Evolutionary conservation across 1,284 basidiomycete species (phyloP).

Genomic region (Apiotrichum domesticum): DNA sequence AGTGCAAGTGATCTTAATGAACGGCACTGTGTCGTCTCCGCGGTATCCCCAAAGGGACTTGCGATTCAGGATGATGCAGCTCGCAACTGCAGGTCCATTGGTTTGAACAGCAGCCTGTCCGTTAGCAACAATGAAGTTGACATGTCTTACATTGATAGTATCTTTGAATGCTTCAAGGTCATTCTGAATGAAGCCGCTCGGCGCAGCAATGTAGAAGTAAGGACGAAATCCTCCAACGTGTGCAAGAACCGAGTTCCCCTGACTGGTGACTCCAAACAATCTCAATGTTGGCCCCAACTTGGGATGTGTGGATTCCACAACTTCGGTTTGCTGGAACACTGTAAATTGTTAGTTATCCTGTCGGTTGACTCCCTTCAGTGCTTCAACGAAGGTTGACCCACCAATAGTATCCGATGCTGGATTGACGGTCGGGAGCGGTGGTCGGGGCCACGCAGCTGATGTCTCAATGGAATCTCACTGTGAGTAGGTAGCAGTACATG

Average conservation of each 20-base stretch:
- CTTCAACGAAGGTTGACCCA: constrained; percentile 29
- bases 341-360: background rate
- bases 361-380: background rate
- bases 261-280: constrained; percentile 83
- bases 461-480: constrained; percentile 40
- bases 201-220: constrained; percentile 83
- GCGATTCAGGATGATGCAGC: constrained; percentile 60
- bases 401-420: constrained; percentile 60
- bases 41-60: constrained; percentile 78
- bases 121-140: background rate
- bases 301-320: constrained; percentile 64
- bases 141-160: constrained; percentile 66
- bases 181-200: constrained; percentile 66
- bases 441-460: constrained; percentile 69
- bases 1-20: constrained; percentile 71
- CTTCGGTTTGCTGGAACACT: constrained; percentile 87
- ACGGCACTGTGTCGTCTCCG: constrained; percentile 69
- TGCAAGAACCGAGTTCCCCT: constrained; percentile 79
- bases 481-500: background rate
- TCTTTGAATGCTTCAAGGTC: constrained; percentile 62
- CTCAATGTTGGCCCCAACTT: constrained; percentile 56
- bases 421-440: constrained; percentile 56
- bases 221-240: constrained; percentile 75
- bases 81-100: constrained; percentile 50
- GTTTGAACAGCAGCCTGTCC: constrained; percentile 27